Percentiles rank a stretch among this genome's conserved stretches.
These are phyloP conservation scores for Aspergillus phoenicis DNA, from an alignment of 2,329 filamentous ascomycete genomes.

Conservation along the genomic window DNA sequence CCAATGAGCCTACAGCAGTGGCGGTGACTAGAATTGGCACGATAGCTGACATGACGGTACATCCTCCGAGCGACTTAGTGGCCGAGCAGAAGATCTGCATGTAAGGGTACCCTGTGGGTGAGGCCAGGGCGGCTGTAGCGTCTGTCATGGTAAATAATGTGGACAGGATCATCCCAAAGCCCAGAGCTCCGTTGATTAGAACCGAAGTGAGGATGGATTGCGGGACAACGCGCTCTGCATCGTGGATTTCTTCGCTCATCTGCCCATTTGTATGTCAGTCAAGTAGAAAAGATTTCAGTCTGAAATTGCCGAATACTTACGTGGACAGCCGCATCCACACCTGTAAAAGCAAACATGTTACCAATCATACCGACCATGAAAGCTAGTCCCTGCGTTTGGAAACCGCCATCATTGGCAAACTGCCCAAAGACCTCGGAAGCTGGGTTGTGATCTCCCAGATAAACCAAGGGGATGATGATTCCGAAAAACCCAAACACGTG, in stretches of 20 bases:
- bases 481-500: conserved; percentile 5
- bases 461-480: conserved; percentile 1
- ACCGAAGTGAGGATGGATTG: conserved; percentile 9
- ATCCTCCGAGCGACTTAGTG: not conserved
- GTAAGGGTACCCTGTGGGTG: conserved; percentile 2
- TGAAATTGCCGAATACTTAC: not conserved
- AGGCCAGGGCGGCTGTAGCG: not conserved
- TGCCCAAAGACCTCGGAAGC: conserved; percentile 1
- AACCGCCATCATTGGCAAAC: conserved; percentile 2
- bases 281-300: not conserved
- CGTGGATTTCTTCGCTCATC: conserved; percentile 9
- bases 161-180: conserved; percentile 5
- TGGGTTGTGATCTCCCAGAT: conserved; percentile 2
- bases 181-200: conserved; percentile 2
- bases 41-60: conserved; percentile 7
- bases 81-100: conserved; percentile 5
- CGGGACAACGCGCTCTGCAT: conserved; percentile 1
- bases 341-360: conserved; percentile 5
- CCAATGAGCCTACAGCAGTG: conserved; percentile 1
- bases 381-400: not conserved
- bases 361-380: conserved; percentile 7
- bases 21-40: conserved; percentile 1
- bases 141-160: conserved; percentile 10
- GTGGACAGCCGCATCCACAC: conserved; percentile 2
- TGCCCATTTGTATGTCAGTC: not conserved